phyloP scores from a whole-genome alignment of 768 basidiomycete genomes.

The Candolleomyces eurysporus region DNA sequence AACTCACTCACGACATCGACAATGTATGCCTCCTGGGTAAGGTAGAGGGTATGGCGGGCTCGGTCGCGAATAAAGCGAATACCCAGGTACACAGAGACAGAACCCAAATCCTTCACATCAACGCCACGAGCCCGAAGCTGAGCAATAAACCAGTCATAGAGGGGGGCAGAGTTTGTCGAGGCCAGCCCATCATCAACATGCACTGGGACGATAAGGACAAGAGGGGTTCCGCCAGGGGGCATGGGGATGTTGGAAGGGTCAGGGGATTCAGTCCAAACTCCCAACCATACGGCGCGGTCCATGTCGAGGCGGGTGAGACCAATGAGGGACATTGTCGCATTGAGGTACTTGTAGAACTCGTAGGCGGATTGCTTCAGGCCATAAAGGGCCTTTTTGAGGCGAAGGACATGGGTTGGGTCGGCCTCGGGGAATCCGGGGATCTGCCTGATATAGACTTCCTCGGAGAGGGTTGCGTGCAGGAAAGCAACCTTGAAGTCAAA shows the following conservation, averaged over 20 bases:
- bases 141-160: constrained; percentile 18
- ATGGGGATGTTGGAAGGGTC: constrained; percentile 13
- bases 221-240: constrained; percentile 11
- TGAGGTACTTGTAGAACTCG: constrained; percentile 21
- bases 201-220: constrained; percentile 19
- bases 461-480: constrained; percentile 18
- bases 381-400: constrained; percentile 25
- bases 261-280: constrained; percentile 13
- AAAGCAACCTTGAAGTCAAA: constrained; percentile 30
- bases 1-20: constrained; percentile 12
- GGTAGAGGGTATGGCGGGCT: background rate
- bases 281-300: constrained; percentile 24
- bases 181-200: constrained; percentile 26
- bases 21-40: constrained; percentile 9
- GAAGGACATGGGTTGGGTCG: constrained; percentile 11
- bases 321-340: constrained; percentile 8
- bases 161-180: constrained; percentile 13
- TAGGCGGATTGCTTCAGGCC: constrained; percentile 30
- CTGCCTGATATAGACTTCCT: constrained; percentile 16
- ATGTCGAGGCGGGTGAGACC: constrained; percentile 19
- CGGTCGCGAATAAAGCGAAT: constrained; percentile 13
- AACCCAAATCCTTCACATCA: constrained; percentile 17
- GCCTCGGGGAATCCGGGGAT: constrained; percentile 18
- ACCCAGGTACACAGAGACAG: constrained; percentile 8
- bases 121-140: too few relatives aligned